Evolutionary conservation across 2,329 filamentous ascomycete genomes (phyloP), one percentile per base, ranked within the genome.

Genomic region (Alternaria alternata): DNA sequence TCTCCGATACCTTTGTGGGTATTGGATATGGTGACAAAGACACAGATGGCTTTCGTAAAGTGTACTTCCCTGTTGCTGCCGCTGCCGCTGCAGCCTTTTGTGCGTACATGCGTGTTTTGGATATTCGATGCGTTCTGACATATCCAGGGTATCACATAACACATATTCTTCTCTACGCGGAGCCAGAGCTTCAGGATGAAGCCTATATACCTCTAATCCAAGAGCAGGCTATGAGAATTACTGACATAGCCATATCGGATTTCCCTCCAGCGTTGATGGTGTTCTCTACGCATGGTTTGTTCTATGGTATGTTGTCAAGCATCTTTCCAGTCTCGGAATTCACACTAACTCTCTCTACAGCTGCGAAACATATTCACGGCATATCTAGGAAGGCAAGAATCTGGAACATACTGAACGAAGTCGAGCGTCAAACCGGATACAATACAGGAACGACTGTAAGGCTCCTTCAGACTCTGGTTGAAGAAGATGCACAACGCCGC

Each of bases 331-430:
- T 24, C 46, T n/a, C 36, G 18, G 43, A 20, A 22, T 56, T 59
- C 7, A 63, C 16, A n/a, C 20, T 39, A 24, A 9, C 18, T 7
- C n/a, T 5, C n/a, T 7, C 20, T 52, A 4, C 30, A 75, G 73
- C 75, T n/a, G 75, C 72, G 8, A 77, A 77, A 56, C 74, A 77
- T 28, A 78, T 77, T 18, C 48, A 73, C 12, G 72, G 71, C 1
- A 65, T 77, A 28, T 72, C 69, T 5, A 68, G 68, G 6, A 78
- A 78, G 60, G 73, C 73, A 7, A 63, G 72, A 14, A 67, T 77
- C 16, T 78, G 74, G 74, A 71, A 68, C 22, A 64, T 76, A 3
- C 55, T 78, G 16, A 66, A 73, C 18, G 70, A 75, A 26, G 71
- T 77, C 14, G 72, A 77, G 38, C 65, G 55, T 46, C 63, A 74